Conservation (phyloP, 2,329 filamentous ascomycete species). For the Cylindrodendrum hubeiense region DNA sequence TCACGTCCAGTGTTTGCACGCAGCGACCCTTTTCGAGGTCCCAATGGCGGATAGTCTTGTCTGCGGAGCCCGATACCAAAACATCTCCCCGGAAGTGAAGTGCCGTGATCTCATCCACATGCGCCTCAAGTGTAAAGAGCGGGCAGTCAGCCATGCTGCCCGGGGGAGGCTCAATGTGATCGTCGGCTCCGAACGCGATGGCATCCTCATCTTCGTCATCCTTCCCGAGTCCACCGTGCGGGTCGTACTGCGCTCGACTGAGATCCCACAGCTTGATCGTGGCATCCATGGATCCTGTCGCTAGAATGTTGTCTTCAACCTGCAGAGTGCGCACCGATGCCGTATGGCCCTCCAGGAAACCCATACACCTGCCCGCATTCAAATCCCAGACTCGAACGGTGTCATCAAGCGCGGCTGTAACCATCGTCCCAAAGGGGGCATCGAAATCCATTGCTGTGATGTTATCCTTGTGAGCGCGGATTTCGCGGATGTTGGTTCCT, state of each 20-base stretch:
- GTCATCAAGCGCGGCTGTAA: slow-evolving; percentile 92
- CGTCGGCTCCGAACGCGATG: slow-evolving; percentile 79
- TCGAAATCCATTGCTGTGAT: slow-evolving; percentile 96
- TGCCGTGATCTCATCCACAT: slow-evolving; percentile 94
- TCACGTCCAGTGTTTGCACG: slow-evolving; percentile 95
- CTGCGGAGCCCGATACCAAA: slow-evolving; percentile 93
- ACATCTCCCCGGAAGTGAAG: slow-evolving; percentile 91
- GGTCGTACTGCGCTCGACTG: slow-evolving; percentile 86
- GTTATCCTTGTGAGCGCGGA: slow-evolving; percentile 88
- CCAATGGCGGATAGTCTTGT: slow-evolving; percentile 98
- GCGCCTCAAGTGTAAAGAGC: slow-evolving; percentile 88
- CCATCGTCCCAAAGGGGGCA: slow-evolving; percentile 95
- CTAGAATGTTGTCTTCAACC: slow-evolving; percentile 94
- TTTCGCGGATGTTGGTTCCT: slow-evolving; percentile 87
- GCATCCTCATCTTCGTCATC: slow-evolving; percentile 74
- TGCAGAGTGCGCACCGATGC: slow-evolving; percentile 94
- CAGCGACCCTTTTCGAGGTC: slow-evolving; percentile 97
- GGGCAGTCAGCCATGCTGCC: slow-evolving; percentile 91
- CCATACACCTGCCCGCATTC: slow-evolving; percentile 92
- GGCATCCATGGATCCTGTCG: slow-evolving; percentile 94
- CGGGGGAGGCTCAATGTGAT: slow-evolving; percentile 76
- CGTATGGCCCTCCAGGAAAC: slow-evolving; percentile 91
- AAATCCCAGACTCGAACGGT: slow-evolving; percentile 97
- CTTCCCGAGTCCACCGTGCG: slow-evolving; percentile 72
- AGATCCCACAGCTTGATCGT: slow-evolving; percentile 96